phyloP scores from a whole-genome alignment of 176 grass and related monocot species.

The Olyra latifolia region DNA sequence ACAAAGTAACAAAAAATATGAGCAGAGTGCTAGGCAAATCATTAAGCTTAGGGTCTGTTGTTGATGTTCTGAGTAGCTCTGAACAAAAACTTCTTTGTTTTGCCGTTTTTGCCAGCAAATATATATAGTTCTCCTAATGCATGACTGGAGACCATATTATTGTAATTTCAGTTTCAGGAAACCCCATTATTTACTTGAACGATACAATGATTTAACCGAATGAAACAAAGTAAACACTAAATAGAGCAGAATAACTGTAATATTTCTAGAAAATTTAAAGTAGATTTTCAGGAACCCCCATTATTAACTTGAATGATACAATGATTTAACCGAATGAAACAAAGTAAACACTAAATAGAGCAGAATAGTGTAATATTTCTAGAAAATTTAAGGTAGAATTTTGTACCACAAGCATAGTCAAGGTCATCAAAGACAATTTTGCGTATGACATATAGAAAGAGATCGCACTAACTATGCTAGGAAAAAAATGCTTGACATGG shows the following conservation, averaged over 20 bases:
- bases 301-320: constrained; percentile 15
- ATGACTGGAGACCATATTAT: background rate
- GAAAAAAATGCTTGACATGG: background rate
- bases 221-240: too few species aligned
- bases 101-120: background rate
- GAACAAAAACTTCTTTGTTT: background rate
- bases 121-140: background rate
- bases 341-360: constrained; percentile 6
- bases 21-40: background rate
- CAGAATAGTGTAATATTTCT: background rate
- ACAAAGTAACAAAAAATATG: background rate
- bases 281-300: background rate
- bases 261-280: too few species aligned
- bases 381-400: background rate
- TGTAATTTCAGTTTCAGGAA: background rate
- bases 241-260: too few species aligned
- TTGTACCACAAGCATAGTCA: background rate
- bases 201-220: too few species aligned
- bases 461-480: background rate
- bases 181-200: too few species aligned
- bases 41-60: background rate
- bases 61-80: constrained; percentile 9
- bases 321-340: background rate
- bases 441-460: background rate
- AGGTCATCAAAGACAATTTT: background rate